Percentiles rank a stretch among this genome's conserved stretches.
Conservation (phyloP, 2,329 filamentous ascomycete genomes). For the Fusarium burgessii region DNA sequence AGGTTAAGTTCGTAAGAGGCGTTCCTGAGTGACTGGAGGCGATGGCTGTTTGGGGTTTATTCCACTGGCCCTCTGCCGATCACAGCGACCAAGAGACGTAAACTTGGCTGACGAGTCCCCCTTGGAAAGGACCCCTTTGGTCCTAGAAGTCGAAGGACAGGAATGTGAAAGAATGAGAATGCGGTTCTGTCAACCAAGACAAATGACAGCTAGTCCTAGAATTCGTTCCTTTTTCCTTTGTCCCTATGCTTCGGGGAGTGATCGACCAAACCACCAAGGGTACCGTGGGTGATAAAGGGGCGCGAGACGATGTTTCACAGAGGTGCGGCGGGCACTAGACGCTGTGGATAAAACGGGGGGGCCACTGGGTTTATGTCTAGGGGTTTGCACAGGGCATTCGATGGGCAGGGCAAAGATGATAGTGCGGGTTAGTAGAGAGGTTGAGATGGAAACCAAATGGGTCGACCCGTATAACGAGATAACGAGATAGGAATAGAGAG, state of each 20-base stretch:
- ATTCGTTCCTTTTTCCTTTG: slow-evolving; percentile 17
- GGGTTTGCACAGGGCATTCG: slow-evolving; percentile 36
- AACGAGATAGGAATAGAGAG: slow-evolving; percentile 17
- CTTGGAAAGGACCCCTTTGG: slow-evolving; percentile 13
- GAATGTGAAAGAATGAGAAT: slow-evolving; percentile 14
- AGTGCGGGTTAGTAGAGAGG: slow-evolving; percentile 5
- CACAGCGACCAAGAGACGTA: not conserved
- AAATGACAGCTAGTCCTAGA: slow-evolving; percentile 3
- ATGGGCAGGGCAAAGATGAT: slow-evolving; percentile 25
- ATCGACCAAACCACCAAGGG: slow-evolving; percentile 8
- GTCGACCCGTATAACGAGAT: slow-evolving; percentile 30
- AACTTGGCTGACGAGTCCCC: not conserved
- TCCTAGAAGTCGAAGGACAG: slow-evolving; percentile 17
- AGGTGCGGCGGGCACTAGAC: slow-evolving; percentile 42
- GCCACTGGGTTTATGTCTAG: slow-evolving; percentile 7
- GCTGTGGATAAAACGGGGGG: slow-evolving; percentile 33
- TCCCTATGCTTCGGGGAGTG: not conserved
- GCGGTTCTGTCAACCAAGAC: slow-evolving; percentile 3
- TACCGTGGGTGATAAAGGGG: slow-evolving; percentile 39
- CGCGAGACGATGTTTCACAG: slow-evolving; percentile 46
- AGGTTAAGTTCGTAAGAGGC: slow-evolving; percentile 35
- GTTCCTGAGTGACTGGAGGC: slow-evolving; percentile 25
- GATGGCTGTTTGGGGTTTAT: slow-evolving; percentile 28
- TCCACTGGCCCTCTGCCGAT: slow-evolving; percentile 7
- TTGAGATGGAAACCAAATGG: slow-evolving; percentile 20